phyloP scores from a whole-genome alignment of 1,284 basidiomycete species.

The Neolentinus lepideus region DNA sequence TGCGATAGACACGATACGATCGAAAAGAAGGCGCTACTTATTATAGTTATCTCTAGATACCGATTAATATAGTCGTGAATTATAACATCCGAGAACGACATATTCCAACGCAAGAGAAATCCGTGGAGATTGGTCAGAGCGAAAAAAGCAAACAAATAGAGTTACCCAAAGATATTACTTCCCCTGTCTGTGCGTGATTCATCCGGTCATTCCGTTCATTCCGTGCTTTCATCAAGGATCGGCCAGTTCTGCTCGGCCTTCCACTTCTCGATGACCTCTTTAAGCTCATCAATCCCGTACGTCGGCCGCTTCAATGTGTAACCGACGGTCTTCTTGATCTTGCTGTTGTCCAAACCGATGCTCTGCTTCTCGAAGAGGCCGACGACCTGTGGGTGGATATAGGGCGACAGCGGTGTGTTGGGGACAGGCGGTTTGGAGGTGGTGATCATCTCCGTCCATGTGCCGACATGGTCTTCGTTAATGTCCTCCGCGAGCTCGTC shows the following conservation, averaged over 20 bases:
- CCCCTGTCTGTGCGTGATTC: not conserved
- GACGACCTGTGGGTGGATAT: conserved; percentile 62
- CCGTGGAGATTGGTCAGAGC: not conserved
- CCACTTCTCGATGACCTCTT: conserved; percentile 75
- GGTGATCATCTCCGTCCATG: conserved; percentile 83
- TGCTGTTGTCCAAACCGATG: conserved; percentile 58
- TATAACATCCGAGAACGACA: not conserved
- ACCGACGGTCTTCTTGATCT: conserved; percentile 69
- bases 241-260: conserved; percentile 74
- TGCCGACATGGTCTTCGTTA: conserved; percentile 81
- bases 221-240: conserved; percentile 11
- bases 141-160: not conserved
- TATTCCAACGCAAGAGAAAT: not conserved
- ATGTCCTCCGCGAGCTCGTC: conserved; percentile 79
- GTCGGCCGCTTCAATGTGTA: conserved; percentile 62
- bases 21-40: not conserved
- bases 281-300: conserved; percentile 55
- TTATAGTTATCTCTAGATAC: not conserved
- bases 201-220: not conserved
- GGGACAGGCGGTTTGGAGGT: conserved; percentile 71
- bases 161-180: not conserved
- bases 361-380: conserved; percentile 53
- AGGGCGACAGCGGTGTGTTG: conserved; percentile 77
- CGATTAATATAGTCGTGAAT: not conserved
- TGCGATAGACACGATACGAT: not conserved